Conservation (phyloP, 2,329 filamentous ascomycete genomes). For the Incumbomyces delicatus region DNA sequence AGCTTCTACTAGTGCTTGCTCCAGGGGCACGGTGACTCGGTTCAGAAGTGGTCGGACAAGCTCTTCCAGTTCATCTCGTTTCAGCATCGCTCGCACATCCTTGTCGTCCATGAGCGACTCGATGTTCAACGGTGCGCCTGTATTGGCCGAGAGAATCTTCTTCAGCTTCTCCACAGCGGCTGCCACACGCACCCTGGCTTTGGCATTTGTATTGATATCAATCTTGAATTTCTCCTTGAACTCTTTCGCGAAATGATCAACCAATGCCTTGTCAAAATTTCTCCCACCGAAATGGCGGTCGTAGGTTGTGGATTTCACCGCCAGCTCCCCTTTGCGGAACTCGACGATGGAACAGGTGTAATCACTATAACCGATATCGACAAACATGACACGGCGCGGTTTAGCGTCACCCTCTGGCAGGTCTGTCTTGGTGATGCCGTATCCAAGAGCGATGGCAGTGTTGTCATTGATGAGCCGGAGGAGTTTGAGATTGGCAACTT, state of each 20-base stretch:
- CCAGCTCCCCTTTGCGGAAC: slow-evolving; percentile 92
- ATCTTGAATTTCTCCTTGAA: slow-evolving; percentile 98
- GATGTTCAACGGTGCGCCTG: slow-evolving; percentile 84
- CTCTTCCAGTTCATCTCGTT: slow-evolving; percentile 86
- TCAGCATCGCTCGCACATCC: slow-evolving; percentile 80
- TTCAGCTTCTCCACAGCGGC: slow-evolving; percentile 93
- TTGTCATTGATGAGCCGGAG: slow-evolving; percentile 96
- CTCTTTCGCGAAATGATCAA: slow-evolving; percentile 89
- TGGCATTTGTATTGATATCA: slow-evolving; percentile 81
- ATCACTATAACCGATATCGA: slow-evolving; percentile 95
- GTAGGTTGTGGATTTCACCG: slow-evolving; percentile 83
- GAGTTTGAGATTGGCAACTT: slow-evolving; percentile 86
- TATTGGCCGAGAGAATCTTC: slow-evolving; percentile 95
- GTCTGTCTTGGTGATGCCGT: slow-evolving; percentile 95
- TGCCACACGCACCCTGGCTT: slow-evolving; percentile 77
- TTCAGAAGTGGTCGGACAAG: slow-evolving; percentile 76
- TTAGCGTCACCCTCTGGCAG: slow-evolving; percentile 81
- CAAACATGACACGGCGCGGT: slow-evolving; percentile 77
- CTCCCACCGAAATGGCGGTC: slow-evolving; percentile 96
- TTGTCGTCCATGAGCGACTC: slow-evolving; percentile 98
- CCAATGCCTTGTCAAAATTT: slow-evolving; percentile 89
- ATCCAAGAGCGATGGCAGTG: slow-evolving; percentile 89
- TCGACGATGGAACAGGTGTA: slow-evolving; percentile 91
- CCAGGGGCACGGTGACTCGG: slow-evolving; percentile 62
- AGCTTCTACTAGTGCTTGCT: slow-evolving; percentile 88